phyloP scores from a whole-genome alignment of 176 grass and related monocot genomes.

The Oryza longistaminata region DNA sequence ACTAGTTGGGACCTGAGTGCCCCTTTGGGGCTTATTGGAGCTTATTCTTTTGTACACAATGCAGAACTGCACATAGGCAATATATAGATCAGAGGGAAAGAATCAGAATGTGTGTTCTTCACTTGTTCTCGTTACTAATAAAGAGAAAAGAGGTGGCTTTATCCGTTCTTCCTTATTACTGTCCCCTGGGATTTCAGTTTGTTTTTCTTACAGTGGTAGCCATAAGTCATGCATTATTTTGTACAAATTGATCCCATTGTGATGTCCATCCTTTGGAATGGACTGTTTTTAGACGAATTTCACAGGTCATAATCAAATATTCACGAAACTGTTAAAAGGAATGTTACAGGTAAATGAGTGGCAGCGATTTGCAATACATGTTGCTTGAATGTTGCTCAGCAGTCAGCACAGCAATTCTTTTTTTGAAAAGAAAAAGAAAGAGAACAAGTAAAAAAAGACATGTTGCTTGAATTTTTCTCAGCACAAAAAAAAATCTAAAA shows the following conservation, averaged over 20 bases:
- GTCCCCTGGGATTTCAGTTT: not conserved
- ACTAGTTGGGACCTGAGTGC: not conserved
- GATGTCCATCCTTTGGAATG: not conserved
- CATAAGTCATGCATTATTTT: not conserved
- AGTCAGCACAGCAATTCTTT: too few relatives aligned
- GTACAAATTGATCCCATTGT: not conserved
- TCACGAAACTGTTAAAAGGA: not conserved
- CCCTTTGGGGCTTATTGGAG: slow-evolving; percentile 8
- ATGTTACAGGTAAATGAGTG: not conserved
- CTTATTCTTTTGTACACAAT: slow-evolving; percentile 32
- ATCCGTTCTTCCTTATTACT: not conserved
- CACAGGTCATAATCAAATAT: not conserved
- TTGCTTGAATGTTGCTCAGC: not conserved
- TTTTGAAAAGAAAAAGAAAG: too few relatives aligned
- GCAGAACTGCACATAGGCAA: slow-evolving; percentile 33
- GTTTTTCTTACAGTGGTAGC: not conserved
- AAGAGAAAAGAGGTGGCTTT: slow-evolving; percentile 34
- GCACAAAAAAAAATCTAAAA: too few relatives aligned
- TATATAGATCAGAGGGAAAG: slow-evolving; percentile 20
- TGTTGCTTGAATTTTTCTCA: not conserved
- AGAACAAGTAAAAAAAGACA: not conserved
- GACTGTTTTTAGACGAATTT: too few relatives aligned
- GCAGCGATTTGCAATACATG: not conserved
- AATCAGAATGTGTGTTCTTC: slow-evolving; percentile 14
- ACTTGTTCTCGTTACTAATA: not conserved